phyloP scores from a whole-genome alignment of 768 basidiomycete genomes.

The Tremella fuciformis region DNA sequence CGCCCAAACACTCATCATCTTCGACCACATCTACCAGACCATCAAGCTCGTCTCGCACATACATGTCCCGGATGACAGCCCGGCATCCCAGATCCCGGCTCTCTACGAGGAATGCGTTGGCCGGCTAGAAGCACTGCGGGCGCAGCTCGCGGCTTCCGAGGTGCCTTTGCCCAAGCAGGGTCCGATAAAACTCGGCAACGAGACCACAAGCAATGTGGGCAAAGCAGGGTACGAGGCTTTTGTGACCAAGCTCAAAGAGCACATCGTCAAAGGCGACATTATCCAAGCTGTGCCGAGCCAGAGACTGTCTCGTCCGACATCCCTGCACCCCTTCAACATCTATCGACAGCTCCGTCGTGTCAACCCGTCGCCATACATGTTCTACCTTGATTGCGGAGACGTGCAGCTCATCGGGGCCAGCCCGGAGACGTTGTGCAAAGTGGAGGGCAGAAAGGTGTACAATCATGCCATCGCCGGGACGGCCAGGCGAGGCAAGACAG shows the following conservation, averaged over 20 bases:
- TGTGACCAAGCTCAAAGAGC: slow-evolving; percentile 87
- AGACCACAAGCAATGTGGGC: slow-evolving; percentile 84
- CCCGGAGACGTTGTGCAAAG: slow-evolving; percentile 95
- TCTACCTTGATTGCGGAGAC: slow-evolving; percentile 90
- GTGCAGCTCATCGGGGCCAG: slow-evolving; percentile 96
- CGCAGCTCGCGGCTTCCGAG: slow-evolving; percentile 62
- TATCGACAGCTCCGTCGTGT: slow-evolving; percentile 89
- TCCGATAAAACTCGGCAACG: slow-evolving; percentile 53
- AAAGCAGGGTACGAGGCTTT: slow-evolving; percentile 86
- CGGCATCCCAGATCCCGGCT: slow-evolving; percentile 61
- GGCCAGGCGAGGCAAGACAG: slow-evolving; percentile 75
- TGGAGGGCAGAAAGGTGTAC: slow-evolving; percentile 83
- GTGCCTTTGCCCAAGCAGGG: slow-evolving; percentile 59
- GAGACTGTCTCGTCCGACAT: slow-evolving; percentile 75
- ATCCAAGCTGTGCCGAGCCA: slow-evolving; percentile 99
- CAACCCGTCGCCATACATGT: slow-evolving; percentile 99
- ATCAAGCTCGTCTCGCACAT: slow-evolving; percentile 96
- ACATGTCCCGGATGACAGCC: slow-evolving; percentile 70
- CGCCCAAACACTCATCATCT: slow-evolving; percentile 89
- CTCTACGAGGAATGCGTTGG: slow-evolving; percentile 84
- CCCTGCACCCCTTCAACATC: slow-evolving; percentile 93
- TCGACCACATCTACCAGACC: slow-evolving; percentile 93
- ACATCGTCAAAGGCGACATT: slow-evolving; percentile 93
- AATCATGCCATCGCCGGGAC: slow-evolving; percentile 99
- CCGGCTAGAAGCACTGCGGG: slow-evolving; percentile 78